Conservation (phyloP, 2,329 filamentous ascomycete species). For the Xylariaceae sp. region DNA sequence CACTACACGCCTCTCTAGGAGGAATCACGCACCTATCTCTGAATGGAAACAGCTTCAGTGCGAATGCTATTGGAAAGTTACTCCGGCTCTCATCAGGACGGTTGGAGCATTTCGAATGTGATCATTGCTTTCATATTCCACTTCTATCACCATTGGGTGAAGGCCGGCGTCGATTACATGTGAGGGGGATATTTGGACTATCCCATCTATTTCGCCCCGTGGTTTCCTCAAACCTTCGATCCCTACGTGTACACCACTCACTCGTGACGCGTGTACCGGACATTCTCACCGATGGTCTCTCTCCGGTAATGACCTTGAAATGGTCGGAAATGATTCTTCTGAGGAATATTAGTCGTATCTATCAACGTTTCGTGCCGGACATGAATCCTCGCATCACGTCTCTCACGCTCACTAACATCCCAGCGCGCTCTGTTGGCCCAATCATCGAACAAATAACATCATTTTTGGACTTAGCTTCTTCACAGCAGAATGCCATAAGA, state of each 20-base stretch:
- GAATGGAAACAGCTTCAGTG: constrained; percentile 47
- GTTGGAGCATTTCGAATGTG: constrained; percentile 51
- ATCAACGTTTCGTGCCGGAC: constrained; percentile 48
- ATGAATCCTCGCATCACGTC: constrained; percentile 53
- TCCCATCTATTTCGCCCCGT: constrained; percentile 50
- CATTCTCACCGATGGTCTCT: constrained; percentile 38
- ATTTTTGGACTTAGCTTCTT: constrained; percentile 45
- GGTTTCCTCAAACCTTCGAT: constrained; percentile 49
- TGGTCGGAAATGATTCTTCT: constrained; percentile 45
- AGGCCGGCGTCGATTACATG: constrained; percentile 32
- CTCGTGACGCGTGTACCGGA: constrained; percentile 53
- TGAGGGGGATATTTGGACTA: constrained; percentile 44
- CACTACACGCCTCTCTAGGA: constrained; percentile 25
- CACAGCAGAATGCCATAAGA: constrained; percentile 47
- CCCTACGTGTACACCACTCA: constrained; percentile 56
- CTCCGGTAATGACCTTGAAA: constrained; percentile 36
- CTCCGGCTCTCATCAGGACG: constrained; percentile 43
- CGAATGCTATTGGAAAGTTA: constrained; percentile 41
- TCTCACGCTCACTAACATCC: constrained; percentile 52
- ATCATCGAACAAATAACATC: constrained; percentile 44
- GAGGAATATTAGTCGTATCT: constrained; percentile 42
- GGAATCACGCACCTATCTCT: constrained; percentile 54
- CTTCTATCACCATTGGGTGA: constrained; percentile 10
- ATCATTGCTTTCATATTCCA: constrained; percentile 36
- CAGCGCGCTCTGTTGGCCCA: constrained; percentile 49